These are phyloP conservation scores for Entomortierella parvispora DNA, from an alignment of 192 early-diverging fungal genomes.

Conservation along the genomic window DNA sequence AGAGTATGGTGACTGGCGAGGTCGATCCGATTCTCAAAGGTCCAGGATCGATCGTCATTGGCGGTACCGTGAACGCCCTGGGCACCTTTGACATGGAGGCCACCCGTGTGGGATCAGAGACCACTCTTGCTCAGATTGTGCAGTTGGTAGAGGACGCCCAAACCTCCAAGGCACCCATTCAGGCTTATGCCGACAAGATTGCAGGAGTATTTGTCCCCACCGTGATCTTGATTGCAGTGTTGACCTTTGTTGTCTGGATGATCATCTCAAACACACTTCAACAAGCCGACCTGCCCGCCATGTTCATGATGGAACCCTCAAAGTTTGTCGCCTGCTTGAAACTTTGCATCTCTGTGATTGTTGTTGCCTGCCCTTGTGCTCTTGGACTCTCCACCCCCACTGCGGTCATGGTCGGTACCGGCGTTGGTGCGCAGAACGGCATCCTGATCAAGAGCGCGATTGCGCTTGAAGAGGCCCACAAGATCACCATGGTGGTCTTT, in stretches of 20 bases:
- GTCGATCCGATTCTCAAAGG: constrained; percentile 80
- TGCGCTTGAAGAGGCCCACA: constrained; percentile 83
- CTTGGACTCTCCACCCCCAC: constrained; percentile 96
- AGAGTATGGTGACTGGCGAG: constrained; percentile 98
- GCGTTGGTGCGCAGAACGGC: constrained; percentile 93
- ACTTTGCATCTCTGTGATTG: constrained; percentile 93
- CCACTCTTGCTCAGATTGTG: constrained; percentile 92
- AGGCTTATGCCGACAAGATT: constrained; percentile 89
- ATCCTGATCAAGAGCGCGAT: constrained; percentile 97
- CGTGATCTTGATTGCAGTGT: constrained; percentile 76
- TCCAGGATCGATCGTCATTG: constrained; percentile 76
- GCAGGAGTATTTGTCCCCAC: constrained; percentile 93
- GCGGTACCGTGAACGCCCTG: constrained; percentile 94
- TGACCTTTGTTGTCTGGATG: constrained; percentile 85
- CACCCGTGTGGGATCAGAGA: constrained; percentile 88
- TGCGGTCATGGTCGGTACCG: constrained; percentile 98
- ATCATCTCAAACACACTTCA: constrained; percentile 61
- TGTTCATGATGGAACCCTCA: constrained; percentile 60
- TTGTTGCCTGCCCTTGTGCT: constrained; percentile 98
- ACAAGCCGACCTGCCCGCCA: constrained; percentile 42
- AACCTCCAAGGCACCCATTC: constrained; percentile 94
- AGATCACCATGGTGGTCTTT: constrained; percentile 89
- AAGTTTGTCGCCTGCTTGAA: constrained; percentile 86
- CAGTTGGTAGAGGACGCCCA: constrained; percentile 94
- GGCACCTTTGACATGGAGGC: constrained; percentile 89